Base-by-base conservation (phyloP, 129 eudicot genomes). In the Centrapalus pauciflorus region DNA sequence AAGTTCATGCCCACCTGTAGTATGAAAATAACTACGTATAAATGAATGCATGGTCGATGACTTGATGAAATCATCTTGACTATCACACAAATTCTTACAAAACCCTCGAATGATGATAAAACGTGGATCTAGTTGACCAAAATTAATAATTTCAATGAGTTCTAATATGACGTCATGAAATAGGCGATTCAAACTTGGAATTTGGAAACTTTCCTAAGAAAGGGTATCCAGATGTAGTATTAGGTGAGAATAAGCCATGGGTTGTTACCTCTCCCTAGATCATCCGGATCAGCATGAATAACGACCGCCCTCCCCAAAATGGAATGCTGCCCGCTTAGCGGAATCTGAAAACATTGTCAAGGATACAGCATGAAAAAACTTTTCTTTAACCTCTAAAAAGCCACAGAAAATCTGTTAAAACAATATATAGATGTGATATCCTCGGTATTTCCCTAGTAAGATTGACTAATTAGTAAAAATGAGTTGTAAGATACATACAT, bases 251-350 rank as follows among this genome's bases (percentile, higher is more conserved):
- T 20, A 33, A 50, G n/a, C 30, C 3, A 30, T 30, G 45, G 34
- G 32, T 9, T 24, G 27, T 48, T 77, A 93, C 99, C 96, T 89
- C 84, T 82, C 41, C 99, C 99, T 0, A 93, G 96, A 76, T 93
- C 99, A 84, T 93, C 99, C n/a, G 82, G 83, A 78, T 93, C 96
- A 66, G 99, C 99, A 82, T 93, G 96, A 58, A 93, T 88, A 69
- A 93, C 96, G 48, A 93, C 96, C 25, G 99, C 96, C 76, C 99
- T 89, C 54, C 99, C 96, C 84, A 88, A 71, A 38, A 93, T 93
- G 28, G 99, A 93, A 76, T 93, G 76, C 43, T 67, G 70, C 60
- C 99, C 99, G 21, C 78, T 89, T 40, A 93, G 48, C 2, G 92
- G 96, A 78, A 93, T 89, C 99, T 93, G 45, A 30, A 67, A 64